Evolutionary conservation across 2,329 filamentous ascomycete species (phyloP), one percentile per base, ranked within the genome.

Genomic region (Escovopsis sp.): DNA sequence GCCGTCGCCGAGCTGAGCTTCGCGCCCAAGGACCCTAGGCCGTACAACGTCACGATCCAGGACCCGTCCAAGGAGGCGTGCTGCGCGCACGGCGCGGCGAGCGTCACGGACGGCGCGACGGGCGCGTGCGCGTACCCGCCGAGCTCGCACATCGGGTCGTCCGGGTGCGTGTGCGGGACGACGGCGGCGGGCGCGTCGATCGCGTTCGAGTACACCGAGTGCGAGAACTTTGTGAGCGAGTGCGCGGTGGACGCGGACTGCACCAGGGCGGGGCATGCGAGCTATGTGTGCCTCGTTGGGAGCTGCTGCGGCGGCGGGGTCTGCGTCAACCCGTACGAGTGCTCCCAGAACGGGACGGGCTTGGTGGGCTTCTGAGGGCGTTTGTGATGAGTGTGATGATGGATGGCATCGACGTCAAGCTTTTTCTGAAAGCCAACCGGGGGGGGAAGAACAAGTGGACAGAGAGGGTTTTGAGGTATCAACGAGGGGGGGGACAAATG

Each of bases 271-370:
- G 53, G 50, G 0, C 46, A 55, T 8, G 34, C 43, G 10, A 51
- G 47, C 3, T 55, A 52, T 42, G 45, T 59, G 33, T 62, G 59
- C 34, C 29, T 62, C 37, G 54, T 48, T 9, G 59, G 57, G n/a
- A 61, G 55, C 40, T 62, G 59, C 38, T 62, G 59, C 34, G 58
- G 54, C 1, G 46, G 47, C 1, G 59, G 59, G 2, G 57, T 62
- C 5, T 62, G 59, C 39, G 51, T 62, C 43, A 56, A 62, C 50
- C 56, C 57, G 6, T 60, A 54, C 43, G 55, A 56, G 43, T 62
- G 59, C 44, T 59, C 59, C 3, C 54, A 59, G 44, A 54, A 56
- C 30, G 57, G 56, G 2, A 58, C 54, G 7, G 42, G 37, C 29
- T 37, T 62, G 47, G 47, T 60, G 13, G 50, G 43, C 37, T 43